Percentiles rank a stretch among this genome's conserved stretches.
Evolutionary conservation across 176 grass and related monocot genomes (phyloP).

Genomic region (Bothriochloa decipiens): DNA sequence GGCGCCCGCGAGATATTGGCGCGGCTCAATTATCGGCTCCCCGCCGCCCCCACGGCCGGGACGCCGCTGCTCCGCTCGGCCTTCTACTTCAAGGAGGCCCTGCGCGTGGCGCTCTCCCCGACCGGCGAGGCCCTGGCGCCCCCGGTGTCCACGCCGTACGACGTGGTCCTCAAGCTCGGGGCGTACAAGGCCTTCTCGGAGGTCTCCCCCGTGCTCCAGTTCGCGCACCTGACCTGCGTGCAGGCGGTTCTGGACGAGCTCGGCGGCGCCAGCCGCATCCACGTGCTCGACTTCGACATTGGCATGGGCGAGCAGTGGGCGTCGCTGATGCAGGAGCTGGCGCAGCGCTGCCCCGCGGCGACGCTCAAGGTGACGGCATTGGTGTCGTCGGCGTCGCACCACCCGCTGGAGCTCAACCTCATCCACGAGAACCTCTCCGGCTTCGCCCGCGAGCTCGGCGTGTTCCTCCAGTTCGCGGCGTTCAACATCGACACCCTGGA

Average conservation of each 20-base stretch:
- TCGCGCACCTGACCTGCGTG: conserved; percentile 82
- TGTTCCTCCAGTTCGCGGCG: conserved; percentile 67
- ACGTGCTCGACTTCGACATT: conserved; percentile 90
- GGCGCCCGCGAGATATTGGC: conserved; percentile 99
- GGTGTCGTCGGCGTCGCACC: conserved; percentile 63
- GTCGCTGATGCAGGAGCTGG: conserved; percentile 92
- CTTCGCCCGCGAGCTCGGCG: conserved; percentile 69
- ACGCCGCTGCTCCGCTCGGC: conserved; percentile 90
- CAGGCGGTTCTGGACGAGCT: conserved; percentile 91
- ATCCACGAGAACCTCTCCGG: conserved; percentile 73
- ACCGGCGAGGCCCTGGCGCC: conserved; percentile 30
- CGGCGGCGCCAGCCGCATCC: conserved; percentile 53
- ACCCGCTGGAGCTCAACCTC: conserved; percentile 80
- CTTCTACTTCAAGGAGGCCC: conserved; percentile 96
- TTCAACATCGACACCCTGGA: conserved; percentile 75
- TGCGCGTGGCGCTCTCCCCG: conserved; percentile 62
- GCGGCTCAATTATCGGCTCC: conserved; percentile 99
- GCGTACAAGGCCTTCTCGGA: conserved; percentile 90
- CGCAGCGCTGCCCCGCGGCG: conserved; percentile 53
- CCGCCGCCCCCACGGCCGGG: conserved; percentile 72
- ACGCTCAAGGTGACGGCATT: conserved; percentile 80
- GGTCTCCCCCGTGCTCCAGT: conserved; percentile 76
- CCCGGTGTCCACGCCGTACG: conserved; percentile 51
- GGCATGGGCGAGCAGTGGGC: conserved; percentile 95
- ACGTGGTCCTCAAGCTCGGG: conserved; percentile 75